Evolutionary conservation across 2,329 filamentous ascomycete species (phyloP), one percentile per base, ranked within the genome.

Genomic region (Trichoderma sp.): DNA sequence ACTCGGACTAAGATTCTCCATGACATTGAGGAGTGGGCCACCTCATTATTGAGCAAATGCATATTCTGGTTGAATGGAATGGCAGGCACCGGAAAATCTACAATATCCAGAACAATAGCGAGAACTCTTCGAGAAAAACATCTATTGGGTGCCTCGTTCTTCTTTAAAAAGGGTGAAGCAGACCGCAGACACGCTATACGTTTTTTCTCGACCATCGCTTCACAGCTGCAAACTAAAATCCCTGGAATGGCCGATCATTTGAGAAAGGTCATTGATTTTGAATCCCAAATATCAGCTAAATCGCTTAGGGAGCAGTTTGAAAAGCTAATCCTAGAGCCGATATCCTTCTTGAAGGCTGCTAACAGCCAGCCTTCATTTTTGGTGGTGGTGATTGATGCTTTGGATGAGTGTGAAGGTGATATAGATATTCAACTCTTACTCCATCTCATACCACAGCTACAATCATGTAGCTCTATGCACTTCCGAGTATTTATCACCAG

Each of bases 71-170:
- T 47, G 11, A 47, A 21, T 6, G 43, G 43, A 9, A 21, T 47
- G 43, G 43, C 43, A 0, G 43, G 43, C 1, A 47, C 43, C 0
- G 43, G 43, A 1, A 47, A 47, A 56, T 56, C 51, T 14, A 56
- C 51, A 0, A 47, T 47, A n/a, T n/a, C 8, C 8, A n/a, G 43
- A 0, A 47, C 43, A 3, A 5, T 21, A 4, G 18, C 39, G 2
- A 47, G 3, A n/a, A 0, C 2, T 1, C n/a, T 47, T 6, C 3
- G 5, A n/a, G 8, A 0, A 5, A 47, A 47, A n/a, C 1, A 47
- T 0, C 0, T 47, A 21, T 1, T 47, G 1, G 43, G 43, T 1
- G 43, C 43, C 2, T n/a, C 43, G 2, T 47, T 47, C n/a, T 47
- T 47, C 4, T 47, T 47, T 11, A 47, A 56, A 56, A 56, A 6